Evolutionary conservation across 1,139 yeast genomes (phyloP).

Genomic region (Lodderomyces beijingensis): DNA sequence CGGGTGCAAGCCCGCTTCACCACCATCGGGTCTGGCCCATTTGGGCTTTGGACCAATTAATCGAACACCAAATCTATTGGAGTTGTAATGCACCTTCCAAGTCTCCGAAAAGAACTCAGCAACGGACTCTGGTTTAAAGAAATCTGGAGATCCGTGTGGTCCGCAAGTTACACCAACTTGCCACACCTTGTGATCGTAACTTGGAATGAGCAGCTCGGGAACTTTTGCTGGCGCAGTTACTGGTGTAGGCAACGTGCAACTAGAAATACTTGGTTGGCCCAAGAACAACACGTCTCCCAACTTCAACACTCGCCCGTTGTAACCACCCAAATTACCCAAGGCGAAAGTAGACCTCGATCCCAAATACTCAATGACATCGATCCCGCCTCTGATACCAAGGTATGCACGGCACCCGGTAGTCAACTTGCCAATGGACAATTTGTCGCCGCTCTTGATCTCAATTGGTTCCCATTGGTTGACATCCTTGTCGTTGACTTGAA

Average conservation of each 20-base stretch:
- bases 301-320: constrained; percentile 86
- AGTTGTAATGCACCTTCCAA: constrained; percentile 96
- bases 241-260: constrained; percentile 72
- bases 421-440: constrained; percentile 74
- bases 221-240: constrained; percentile 55
- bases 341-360: constrained; percentile 98
- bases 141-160: constrained; percentile 97
- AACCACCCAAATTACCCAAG: constrained; percentile 90
- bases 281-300: constrained; percentile 87
- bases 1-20: constrained; percentile 97
- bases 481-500: constrained; percentile 59
- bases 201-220: constrained; percentile 59
- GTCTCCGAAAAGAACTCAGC: constrained; percentile 66
- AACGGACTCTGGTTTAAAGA: constrained; percentile 74
- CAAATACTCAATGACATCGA: constrained; percentile 88
- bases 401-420: constrained; percentile 83
- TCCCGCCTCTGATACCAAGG: constrained; percentile 85
- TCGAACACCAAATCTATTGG: constrained; percentile 94
- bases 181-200: constrained; percentile 62
- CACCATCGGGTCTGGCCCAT: constrained; percentile 98
- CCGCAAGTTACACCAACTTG: constrained; percentile 91
- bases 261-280: constrained; percentile 68
- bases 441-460: constrained; percentile 66
- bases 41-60: constrained; percentile 92
- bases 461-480: constrained; percentile 66